phyloP scores from a whole-genome alignment of 306 rosid species.

The Lathyrus aphaca region DNA sequence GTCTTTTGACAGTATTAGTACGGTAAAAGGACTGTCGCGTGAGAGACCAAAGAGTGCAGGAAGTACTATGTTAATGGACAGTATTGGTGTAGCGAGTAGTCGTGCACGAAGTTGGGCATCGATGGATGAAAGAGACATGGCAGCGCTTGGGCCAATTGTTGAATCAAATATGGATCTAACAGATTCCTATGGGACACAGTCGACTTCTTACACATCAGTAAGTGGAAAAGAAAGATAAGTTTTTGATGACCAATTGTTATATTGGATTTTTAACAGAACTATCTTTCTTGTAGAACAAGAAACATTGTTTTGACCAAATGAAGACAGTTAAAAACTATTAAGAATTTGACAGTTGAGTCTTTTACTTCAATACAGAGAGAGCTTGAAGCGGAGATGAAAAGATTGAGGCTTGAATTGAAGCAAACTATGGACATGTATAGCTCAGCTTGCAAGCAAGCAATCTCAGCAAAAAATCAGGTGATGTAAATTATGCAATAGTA shows the following conservation, averaged over 20 bases:
- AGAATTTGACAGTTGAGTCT: slow-evolving; percentile 31
- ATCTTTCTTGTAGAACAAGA: slow-evolving; percentile 23
- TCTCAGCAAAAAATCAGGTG: slow-evolving; percentile 91
- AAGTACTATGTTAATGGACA: slow-evolving; percentile 45
- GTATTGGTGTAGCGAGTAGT: slow-evolving; percentile 35
- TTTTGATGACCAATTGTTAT: slow-evolving; percentile 4
- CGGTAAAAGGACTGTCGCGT: slow-evolving; percentile 31
- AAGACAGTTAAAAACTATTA: slow-evolving; percentile 17
- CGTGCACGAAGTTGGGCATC: slow-evolving; percentile 44
- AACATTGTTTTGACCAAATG: slow-evolving; percentile 23
- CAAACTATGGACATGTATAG: slow-evolving; percentile 98
- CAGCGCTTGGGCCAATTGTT: slow-evolving; percentile 39
- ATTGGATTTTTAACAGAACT: neutral
- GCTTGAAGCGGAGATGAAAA: slow-evolving; percentile 82
- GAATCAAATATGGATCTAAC: slow-evolving; percentile 48
- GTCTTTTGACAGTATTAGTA: slow-evolving; percentile 4
- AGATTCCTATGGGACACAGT: slow-evolving; percentile 30
- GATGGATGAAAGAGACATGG: slow-evolving; percentile 51
- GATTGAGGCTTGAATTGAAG: slow-evolving; percentile 85
- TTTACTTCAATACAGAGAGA: slow-evolving; percentile 60
- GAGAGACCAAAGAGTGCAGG: slow-evolving; percentile 61
- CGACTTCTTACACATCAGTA: slow-evolving; percentile 53
- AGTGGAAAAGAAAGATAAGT: slow-evolving; percentile 38
- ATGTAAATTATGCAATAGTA: slow-evolving; percentile 22
- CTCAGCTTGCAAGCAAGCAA: slow-evolving; percentile 98